Percentiles rank a stretch among this genome's conserved stretches.
Conservation (phyloP, 768 basidiomycete genomes). For the Podaxis mareebaensis region DNA sequence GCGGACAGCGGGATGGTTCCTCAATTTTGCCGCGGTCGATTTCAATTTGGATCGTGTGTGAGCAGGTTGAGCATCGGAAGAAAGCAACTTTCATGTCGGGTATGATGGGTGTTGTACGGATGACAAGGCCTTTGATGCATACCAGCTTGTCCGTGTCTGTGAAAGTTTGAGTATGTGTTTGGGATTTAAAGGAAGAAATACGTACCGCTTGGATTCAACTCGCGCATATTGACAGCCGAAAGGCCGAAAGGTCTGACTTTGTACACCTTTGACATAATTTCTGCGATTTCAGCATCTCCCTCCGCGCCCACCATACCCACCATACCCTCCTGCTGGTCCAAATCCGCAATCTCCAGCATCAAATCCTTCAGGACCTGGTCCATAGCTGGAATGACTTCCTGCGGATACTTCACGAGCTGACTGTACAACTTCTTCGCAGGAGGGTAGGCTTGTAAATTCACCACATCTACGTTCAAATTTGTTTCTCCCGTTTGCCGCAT, state of each 20-base stretch:
- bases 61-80: constrained; percentile 95
- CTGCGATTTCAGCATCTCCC: constrained; percentile 84
- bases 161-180: neutral
- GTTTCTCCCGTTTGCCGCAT: constrained; percentile 94
- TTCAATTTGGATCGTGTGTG: constrained; percentile 95
- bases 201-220: constrained; percentile 88
- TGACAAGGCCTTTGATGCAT: constrained; percentile 94
- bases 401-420: constrained; percentile 91
- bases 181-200: neutral
- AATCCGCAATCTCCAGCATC: constrained; percentile 85
- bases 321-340: constrained; percentile 68
- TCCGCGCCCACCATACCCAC: constrained; percentile 77
- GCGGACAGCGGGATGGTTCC: constrained; percentile 88
- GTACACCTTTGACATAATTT: constrained; percentile 85
- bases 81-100: constrained; percentile 99
- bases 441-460: constrained; percentile 85
- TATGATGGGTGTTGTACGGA: constrained; percentile 95
- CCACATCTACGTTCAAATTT: constrained; percentile 87
- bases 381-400: constrained; percentile 96
- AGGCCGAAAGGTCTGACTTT: constrained; percentile 93
- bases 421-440: constrained; percentile 78
- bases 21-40: constrained; percentile 98
- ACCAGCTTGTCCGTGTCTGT: constrained; percentile 98
- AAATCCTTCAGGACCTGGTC: constrained; percentile 94
- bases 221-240: constrained; percentile 87